Percentiles rank a stretch among this genome's conserved stretches.
These are phyloP conservation scores for Didymella glomerata DNA, from an alignment of 2,329 filamentous ascomycete genomes.

Conservation along the genomic window DNA sequence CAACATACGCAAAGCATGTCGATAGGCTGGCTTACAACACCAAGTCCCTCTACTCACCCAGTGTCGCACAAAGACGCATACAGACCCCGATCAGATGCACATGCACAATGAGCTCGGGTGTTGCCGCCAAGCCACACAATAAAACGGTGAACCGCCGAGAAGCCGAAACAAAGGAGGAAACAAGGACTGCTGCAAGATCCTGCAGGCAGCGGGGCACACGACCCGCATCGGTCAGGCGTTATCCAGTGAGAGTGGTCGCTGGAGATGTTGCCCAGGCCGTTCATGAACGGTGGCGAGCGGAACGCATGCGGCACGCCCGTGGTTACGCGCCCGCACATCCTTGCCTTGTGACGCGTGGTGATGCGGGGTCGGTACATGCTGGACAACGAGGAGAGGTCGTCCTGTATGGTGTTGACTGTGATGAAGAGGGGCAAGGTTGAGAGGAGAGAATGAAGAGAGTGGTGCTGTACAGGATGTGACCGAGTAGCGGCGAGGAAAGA, in stretches of 20 bases:
- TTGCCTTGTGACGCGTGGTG: not conserved
- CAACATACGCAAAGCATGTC: not conserved
- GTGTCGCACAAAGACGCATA: not conserved
- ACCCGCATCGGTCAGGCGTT: not conserved
- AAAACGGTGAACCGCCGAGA: not conserved
- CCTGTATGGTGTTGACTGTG: not conserved
- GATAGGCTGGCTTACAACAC: not conserved
- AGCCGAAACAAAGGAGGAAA: not conserved
- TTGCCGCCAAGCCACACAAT: not conserved
- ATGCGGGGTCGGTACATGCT: not conserved
- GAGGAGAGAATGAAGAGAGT: not conserved
- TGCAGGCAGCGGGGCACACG: not conserved
- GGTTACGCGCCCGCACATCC: not conserved
- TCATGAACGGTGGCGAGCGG: not conserved
- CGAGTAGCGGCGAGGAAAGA: not conserved
- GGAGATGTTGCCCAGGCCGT: not conserved
- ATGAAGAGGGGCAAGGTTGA: too few species aligned
- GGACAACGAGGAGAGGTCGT: not conserved
- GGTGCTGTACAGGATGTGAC: not conserved
- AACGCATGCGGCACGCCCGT: too few species aligned
- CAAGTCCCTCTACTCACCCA: not conserved
- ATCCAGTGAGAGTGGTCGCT: not conserved
- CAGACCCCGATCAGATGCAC: not conserved
- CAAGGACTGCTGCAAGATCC: not conserved
- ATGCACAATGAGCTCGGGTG: not conserved